Evolutionary conservation across 83 land plant species (phyloP), one percentile per base, ranked within the genome.

Genomic region (Picea mariana): DNA sequence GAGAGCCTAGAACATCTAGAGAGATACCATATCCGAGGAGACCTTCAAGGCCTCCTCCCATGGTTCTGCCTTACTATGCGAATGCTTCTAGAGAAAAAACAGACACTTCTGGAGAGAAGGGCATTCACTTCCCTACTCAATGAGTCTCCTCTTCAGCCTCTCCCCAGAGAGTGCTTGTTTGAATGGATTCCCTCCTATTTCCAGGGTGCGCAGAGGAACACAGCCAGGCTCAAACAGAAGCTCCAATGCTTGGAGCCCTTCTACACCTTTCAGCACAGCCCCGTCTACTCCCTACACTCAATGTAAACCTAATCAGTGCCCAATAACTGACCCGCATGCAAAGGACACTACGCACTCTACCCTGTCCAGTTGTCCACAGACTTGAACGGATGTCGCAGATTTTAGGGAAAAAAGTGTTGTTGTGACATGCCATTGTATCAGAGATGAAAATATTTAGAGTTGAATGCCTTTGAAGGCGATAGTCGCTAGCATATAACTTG

Each of bases 41-140:
- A 40, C 52, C 49, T 71, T 44, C 75, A 69, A 69, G 75, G 44
- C 40, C 75, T 38, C 75, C 75, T 69, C 47, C 75, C 75, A 40
- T 18, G 75, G 49, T 67, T 31, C 18, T 38, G 5, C 47, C 47
- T 44, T 44, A 44, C 6, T 44, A 44, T 44, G 40, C 16, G 24
- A 16, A 31, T 11, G 16, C 15, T 27, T 38, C 13, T 67, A 5
- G 71, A 31, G 13, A 67, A 38, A 31, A 31, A 31, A 15, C 34
- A 16, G 16, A 27, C 71, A 27, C 17, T 67, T 27, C 13, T 67
- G 71, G 71, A 71, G 75, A 71, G 75, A 40, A 71, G 75, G 47
- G 75, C 49, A 71, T 71, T 71, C 18, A 15, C 34, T 67, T 67
- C 40, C 11, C 71, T 31, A 38, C 31, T 67, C 40, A 31, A 67